These are phyloP conservation scores for Termitomyces sp. DNA, from an alignment of 768 basidiomycete species.

Conservation along the genomic window DNA sequence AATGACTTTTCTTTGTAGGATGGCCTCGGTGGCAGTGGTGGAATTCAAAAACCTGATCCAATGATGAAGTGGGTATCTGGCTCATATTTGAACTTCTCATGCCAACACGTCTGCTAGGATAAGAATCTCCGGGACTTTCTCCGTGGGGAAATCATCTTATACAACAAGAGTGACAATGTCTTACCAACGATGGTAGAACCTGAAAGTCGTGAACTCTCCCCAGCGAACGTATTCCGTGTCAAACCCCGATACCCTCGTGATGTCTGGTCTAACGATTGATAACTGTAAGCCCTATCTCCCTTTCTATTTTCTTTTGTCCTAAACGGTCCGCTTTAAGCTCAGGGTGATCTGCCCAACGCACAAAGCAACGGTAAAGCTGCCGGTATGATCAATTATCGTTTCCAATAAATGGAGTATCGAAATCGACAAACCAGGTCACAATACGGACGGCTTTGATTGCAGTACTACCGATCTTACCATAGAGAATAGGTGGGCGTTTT, in stretches of 20 bases:
- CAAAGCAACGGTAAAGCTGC: conserved; percentile 44
- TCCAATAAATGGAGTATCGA: not conserved
- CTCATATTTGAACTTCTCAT: not conserved
- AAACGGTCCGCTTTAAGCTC: conserved; percentile 27
- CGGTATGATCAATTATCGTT: conserved; percentile 12
- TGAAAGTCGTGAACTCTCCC: conserved; percentile 37
- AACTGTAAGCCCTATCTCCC: conserved; percentile 36
- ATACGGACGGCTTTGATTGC: conserved; percentile 49
- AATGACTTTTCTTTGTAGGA: conserved; percentile 21
- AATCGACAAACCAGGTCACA: conserved; percentile 25
- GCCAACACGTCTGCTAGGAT: conserved; percentile 20
- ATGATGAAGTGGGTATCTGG: conserved; percentile 34
- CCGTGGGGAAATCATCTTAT: conserved; percentile 14
- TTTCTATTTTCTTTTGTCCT: not conserved
- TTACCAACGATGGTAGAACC: conserved; percentile 23
- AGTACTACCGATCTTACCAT: conserved; percentile 32
- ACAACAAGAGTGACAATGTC: not conserved
- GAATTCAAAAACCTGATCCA: conserved; percentile 33
- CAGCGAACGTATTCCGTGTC: conserved; percentile 32
- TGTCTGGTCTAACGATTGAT: conserved; percentile 46
- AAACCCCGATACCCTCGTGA: conserved; percentile 32
- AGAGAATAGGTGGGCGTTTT: conserved; percentile 28
- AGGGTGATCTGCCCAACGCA: conserved; percentile 45
- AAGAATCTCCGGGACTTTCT: conserved; percentile 31
- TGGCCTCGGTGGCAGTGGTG: conserved; percentile 32